Evolutionary conservation across 2,329 filamentous ascomycete species (phyloP), one percentile per base, ranked within the genome.

Genomic region (Colletotrichum coccodes): DNA sequence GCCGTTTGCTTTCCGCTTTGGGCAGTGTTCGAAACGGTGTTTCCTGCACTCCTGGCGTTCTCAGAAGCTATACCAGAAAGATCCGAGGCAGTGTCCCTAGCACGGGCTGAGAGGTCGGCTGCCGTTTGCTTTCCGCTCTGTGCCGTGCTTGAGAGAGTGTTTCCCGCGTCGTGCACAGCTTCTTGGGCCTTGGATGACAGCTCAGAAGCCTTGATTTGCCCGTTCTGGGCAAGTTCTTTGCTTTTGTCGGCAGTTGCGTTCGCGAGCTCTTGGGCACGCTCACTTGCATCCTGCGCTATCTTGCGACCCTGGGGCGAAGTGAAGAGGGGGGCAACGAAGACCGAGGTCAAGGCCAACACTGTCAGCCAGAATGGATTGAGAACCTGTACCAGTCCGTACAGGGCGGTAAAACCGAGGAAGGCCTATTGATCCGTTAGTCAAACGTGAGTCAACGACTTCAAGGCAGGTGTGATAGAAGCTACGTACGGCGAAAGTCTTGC

Each of bases 241-340:
- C 52, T 6, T 21, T 36, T 68, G 6, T 68, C 59, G 18, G 28
- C 64, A 12, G 64, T 57, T 12, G 53, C 36, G 21, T 30, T 54
- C 6, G 44, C 64, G n/a, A 64, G 34, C n/a, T 68, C 56, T 44
- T 64, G 60, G 4, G 64, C 60, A 21, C 56, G 64, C 6, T 38
- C 38, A 23, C 23, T 28, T 4, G 60, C 65, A 3, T 64, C 60
- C 1, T 40, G 53, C 14, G 60, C 46, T 3, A 21, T 47, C 65
- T 54, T 44, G 7, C 52, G 50, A 18, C 60, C 65, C 8, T 30
- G 42, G 1, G 65, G 46, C 6, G 60, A 58, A 47, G 9, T 54
- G 14, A 54, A 28, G n/a, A 68, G 46, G 14, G 65, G 65, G 6
- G 59, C 60, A 36, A 68, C 9, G 54, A 64, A 68, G 3, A 57